A percentile compares a stretch with the other conserved stretches of the same genome.
phyloP scores from a whole-genome alignment of 441 rosid genomes.

The Metrosideros polymorpha region DNA sequence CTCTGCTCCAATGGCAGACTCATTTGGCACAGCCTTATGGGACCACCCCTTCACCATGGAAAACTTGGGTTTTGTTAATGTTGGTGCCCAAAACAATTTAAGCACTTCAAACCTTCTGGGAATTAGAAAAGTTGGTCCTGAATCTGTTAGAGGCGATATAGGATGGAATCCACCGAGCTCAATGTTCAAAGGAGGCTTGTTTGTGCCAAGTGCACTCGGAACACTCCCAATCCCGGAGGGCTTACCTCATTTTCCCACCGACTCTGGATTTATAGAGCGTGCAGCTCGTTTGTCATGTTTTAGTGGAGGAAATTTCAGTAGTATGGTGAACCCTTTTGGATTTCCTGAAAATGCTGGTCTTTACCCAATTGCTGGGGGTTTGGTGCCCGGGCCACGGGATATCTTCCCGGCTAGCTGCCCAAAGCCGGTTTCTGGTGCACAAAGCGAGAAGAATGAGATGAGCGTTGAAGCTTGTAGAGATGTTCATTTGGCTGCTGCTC shows the following conservation, averaged over 20 bases:
- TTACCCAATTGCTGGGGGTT: slow-evolving; percentile 38
- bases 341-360: slow-evolving; percentile 48
- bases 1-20: slow-evolving; percentile 62
- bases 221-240: slow-evolving; percentile 60
- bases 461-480: slow-evolving; percentile 45
- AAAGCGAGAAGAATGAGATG: slow-evolving; percentile 33
- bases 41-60: slow-evolving; percentile 51
- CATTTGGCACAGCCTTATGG: slow-evolving; percentile 63
- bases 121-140: slow-evolving; percentile 26
- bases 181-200: slow-evolving; percentile 48
- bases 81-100: slow-evolving; percentile 33
- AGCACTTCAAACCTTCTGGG: slow-evolving; percentile 32
- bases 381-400: slow-evolving; percentile 46
- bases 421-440: slow-evolving; percentile 33
- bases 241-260: slow-evolving; percentile 83
- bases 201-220: slow-evolving; percentile 47
- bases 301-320: slow-evolving; percentile 65
- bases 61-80: slow-evolving; percentile 51
- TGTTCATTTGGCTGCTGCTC: slow-evolving; percentile 31
- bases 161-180: slow-evolving; percentile 60
- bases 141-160: slow-evolving; percentile 23
- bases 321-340: slow-evolving; percentile 57
- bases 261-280: slow-evolving; percentile 86
- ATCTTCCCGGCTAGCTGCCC: slow-evolving; percentile 21
- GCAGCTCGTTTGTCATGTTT: slow-evolving; percentile 92